A percentile compares a stretch with the other conserved stretches of the same genome.
phyloP scores from a whole-genome alignment of 495 filamentous ascomycete species.

The Tricharina praecox region DNA sequence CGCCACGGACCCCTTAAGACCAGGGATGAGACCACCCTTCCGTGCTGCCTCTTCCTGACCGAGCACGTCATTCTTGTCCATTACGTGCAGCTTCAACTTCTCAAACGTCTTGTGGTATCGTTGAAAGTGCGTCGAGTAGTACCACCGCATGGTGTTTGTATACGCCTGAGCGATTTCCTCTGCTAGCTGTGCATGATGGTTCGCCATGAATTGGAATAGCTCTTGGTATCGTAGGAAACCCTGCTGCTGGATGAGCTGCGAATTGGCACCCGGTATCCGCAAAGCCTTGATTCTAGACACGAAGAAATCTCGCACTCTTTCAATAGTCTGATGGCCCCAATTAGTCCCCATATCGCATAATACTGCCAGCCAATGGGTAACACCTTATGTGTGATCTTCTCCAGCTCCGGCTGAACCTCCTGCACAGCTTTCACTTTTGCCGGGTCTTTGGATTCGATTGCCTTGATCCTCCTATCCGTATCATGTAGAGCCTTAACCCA shows the following conservation, averaged over 20 bases:
- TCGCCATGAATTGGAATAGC: slow-evolving; percentile 64
- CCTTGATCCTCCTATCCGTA: slow-evolving; percentile 57
- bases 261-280: slow-evolving; percentile 84
- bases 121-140: slow-evolving; percentile 79
- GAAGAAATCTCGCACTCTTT: slow-evolving; percentile 83
- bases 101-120: slow-evolving; percentile 70
- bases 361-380: slow-evolving; percentile 7
- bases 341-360: no score
- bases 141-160: slow-evolving; percentile 98
- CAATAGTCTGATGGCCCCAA: no score
- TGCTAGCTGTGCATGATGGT: slow-evolving; percentile 58
- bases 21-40: slow-evolving; percentile 9
- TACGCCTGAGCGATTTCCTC: slow-evolving; percentile 86
- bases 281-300: slow-evolving; percentile 86
- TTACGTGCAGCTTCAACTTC: slow-evolving; percentile 62
- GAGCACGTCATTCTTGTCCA: slow-evolving; percentile 73
- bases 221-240: slow-evolving; percentile 75
- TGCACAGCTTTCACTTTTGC: slow-evolving; percentile 53
- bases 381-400: slow-evolving; percentile 68
- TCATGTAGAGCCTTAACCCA: slow-evolving; percentile 79
- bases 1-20: slow-evolving; percentile 29
- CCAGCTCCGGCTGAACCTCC: slow-evolving; percentile 71
- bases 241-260: slow-evolving; percentile 86
- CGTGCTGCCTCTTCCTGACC: slow-evolving; percentile 51
- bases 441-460: slow-evolving; percentile 47